Evolutionary conservation across 768 basidiomycete genomes (phyloP).

Genomic region (Pholiota microspora): DNA sequence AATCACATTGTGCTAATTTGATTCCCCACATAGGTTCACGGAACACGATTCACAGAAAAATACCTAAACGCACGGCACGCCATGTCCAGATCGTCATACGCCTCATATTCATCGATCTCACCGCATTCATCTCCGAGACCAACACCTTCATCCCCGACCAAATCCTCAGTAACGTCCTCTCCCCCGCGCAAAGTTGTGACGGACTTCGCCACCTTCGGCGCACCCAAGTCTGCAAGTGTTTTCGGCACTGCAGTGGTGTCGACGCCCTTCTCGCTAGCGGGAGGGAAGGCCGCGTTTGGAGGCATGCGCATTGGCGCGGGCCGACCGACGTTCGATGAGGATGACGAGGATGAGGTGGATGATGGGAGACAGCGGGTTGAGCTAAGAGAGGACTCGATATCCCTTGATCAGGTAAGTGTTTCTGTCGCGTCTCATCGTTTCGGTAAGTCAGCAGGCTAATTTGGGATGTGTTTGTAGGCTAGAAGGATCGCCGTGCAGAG

Average conservation of each 20-base stretch:
- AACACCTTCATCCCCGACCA: conserved; percentile 42
- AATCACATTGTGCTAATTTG: conserved; percentile 8
- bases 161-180: conserved; percentile 40
- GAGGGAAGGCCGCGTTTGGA: conserved; percentile 83
- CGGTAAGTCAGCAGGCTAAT: not conserved
- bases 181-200: conserved; percentile 86
- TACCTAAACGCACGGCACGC: conserved; percentile 77
- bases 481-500: conserved; percentile 87
- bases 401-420: conserved; percentile 80
- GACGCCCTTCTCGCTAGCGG: conserved; percentile 77
- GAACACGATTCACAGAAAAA: conserved; percentile 97
- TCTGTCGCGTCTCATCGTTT: not conserved
- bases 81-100: conserved; percentile 51
- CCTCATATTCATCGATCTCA: conserved; percentile 50
- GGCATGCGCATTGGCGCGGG: conserved; percentile 53
- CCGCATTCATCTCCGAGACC: conserved; percentile 39
- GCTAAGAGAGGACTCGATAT: conserved; percentile 81
- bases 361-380: conserved; percentile 71
- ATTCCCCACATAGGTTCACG: conserved; percentile 62
- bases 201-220: conserved; percentile 86
- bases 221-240: conserved; percentile 70
- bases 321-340: conserved; percentile 41
- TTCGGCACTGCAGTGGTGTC: conserved; percentile 81
- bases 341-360: conserved; percentile 75
- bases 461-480: conserved; percentile 44